Percentiles rank a stretch among this genome's conserved stretches.
phyloP scores from a whole-genome alignment of 768 basidiomycete genomes.

The Saitozyma sp. region DNA sequence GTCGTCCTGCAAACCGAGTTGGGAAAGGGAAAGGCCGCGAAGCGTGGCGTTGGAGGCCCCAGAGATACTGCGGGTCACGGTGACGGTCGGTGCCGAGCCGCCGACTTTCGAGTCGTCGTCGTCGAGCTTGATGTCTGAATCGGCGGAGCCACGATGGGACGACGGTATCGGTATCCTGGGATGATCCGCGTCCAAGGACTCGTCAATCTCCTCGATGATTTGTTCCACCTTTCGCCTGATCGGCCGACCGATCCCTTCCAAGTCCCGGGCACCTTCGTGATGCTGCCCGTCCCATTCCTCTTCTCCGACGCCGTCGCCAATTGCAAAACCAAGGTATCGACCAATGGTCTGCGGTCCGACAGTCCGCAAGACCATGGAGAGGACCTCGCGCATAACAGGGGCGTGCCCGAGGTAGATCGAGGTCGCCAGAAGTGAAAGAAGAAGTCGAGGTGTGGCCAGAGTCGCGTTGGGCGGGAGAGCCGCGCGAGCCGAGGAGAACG shows the following conservation, averaged over 20 bases:
- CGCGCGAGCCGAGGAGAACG: constrained; percentile 43
- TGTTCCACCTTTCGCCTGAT: background rate
- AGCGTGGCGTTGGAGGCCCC: constrained; percentile 1
- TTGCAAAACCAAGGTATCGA: constrained; percentile 77
- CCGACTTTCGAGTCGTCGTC: constrained; percentile 20
- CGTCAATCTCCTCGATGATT: background rate
- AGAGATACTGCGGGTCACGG: background rate
- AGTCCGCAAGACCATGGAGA: constrained; percentile 69
- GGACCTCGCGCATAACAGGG: constrained; percentile 69
- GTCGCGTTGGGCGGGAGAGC: constrained; percentile 49
- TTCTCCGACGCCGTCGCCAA: constrained; percentile 65
- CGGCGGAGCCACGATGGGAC: constrained; percentile 4
- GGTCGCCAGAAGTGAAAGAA: constrained; percentile 83
- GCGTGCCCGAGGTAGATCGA: constrained; percentile 83
- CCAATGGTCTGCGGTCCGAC: constrained; percentile 76
- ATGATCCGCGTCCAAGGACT: background rate
- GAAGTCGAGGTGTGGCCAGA: constrained; percentile 76
- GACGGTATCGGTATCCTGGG: background rate
- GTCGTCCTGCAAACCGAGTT: background rate
- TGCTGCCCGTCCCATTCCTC: constrained; percentile 57
- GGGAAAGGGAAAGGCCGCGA: background rate
- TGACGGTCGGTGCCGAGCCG: background rate
- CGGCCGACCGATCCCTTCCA: constrained; percentile 27
- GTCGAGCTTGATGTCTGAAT: constrained; percentile 3
- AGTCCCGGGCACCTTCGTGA: constrained; percentile 27